Evolutionary conservation across 2,329 filamentous ascomycete genomes (phyloP).

Genomic region (Nothophaeocryptopus gaeumannii): DNA sequence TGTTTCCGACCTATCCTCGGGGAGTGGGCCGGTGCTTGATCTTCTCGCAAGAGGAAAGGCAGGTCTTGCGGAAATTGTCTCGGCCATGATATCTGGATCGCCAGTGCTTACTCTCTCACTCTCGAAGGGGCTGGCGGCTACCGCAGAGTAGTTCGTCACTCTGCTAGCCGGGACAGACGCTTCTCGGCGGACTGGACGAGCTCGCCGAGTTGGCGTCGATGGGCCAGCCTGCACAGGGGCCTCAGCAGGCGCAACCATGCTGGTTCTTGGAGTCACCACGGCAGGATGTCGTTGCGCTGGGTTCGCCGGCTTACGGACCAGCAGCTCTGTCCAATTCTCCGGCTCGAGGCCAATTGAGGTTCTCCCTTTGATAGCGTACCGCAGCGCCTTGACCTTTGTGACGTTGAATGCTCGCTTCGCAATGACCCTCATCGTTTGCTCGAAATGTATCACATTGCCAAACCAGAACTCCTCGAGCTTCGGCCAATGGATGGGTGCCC

Average conservation of each 20-base stretch:
- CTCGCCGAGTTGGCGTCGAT: neutral
- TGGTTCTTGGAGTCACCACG: neutral
- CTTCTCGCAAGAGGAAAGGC: too few species aligned
- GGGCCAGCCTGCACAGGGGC: neutral
- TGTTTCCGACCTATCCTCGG: too few species aligned
- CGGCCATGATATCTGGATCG: too few species aligned
- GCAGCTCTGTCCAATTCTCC: too few species aligned
- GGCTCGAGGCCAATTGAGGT: too few species aligned
- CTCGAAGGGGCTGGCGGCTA: neutral
- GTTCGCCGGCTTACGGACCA: too few species aligned
- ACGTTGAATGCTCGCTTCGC: neutral
- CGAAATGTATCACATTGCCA: conserved; percentile 21
- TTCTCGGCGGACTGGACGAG: neutral
- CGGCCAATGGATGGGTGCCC: conserved; percentile 22
- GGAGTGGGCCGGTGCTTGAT: too few species aligned
- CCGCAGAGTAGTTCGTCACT: neutral
- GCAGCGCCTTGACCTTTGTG: neutral
- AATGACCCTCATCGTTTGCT: neutral
- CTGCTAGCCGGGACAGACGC: neutral
- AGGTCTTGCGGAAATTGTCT: too few species aligned
- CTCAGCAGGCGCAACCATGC: neutral
- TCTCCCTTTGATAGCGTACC: neutral
- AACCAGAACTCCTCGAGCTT: conserved; percentile 26
- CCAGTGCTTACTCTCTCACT: neutral
- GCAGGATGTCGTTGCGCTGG: neutral